Evolutionary conservation across 108 stramenopile genomes (phyloP).

Genomic region (Heterococcus sp.): DNA sequence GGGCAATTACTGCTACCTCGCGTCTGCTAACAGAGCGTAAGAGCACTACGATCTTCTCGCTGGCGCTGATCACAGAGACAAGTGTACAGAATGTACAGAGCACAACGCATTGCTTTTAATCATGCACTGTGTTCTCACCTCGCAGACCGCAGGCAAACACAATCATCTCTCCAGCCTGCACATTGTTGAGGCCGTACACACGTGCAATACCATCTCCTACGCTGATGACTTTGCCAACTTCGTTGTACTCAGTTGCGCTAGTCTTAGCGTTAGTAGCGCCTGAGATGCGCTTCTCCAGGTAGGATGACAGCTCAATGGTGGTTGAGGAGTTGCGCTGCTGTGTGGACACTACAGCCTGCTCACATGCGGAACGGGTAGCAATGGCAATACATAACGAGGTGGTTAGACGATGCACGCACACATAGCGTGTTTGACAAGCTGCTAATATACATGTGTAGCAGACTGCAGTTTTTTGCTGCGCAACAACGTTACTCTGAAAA

Average conservation of each 20-base stretch:
- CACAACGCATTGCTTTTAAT: background rate
- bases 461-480: too few species aligned
- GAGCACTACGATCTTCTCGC: background rate
- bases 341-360: background rate
- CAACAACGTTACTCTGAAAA: too few species aligned
- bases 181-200: slow-evolving; percentile 97
- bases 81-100: background rate
- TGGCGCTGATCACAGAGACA: background rate
- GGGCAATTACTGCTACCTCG: background rate
- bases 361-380: background rate
- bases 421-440: too few species aligned
- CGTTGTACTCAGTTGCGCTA: slow-evolving; percentile 56
- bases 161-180: slow-evolving; percentile 92
- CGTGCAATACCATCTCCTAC: slow-evolving; percentile 99
- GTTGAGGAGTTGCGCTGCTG: background rate
- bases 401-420: background rate
- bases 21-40: background rate
- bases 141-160: slow-evolving; percentile 42
- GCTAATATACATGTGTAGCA: too few species aligned
- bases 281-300: slow-evolving; percentile 92
- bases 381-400: background rate
- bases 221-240: slow-evolving; percentile 95
- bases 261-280: slow-evolving; percentile 54
- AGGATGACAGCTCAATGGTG: slow-evolving; percentile 83
- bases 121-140: background rate